These are phyloP conservation scores for Yamadazyma insecticola DNA, from an alignment of 805 yeast genomes.

Conservation along the genomic window DNA sequence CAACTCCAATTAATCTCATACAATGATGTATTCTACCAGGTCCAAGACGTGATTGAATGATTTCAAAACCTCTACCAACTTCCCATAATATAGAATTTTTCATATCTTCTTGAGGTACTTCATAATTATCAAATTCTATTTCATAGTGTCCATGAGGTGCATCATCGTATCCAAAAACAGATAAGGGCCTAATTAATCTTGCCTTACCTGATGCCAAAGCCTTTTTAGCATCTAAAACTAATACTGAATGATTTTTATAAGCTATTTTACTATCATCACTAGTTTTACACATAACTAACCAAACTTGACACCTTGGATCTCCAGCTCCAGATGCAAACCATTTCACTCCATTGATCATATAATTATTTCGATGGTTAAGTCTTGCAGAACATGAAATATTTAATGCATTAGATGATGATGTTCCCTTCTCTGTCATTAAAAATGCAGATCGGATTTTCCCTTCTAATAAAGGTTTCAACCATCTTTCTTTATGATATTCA, in stretches of 20 bases:
- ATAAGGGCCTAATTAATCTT: conserved; percentile 45
- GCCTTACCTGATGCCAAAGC: conserved; percentile 49
- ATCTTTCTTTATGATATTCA: conserved; percentile 34
- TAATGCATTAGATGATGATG: conserved; percentile 58
- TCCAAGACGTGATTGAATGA: conserved; percentile 61
- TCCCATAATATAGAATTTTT: conserved; percentile 38
- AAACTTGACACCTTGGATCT: conserved; percentile 53
- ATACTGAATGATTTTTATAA: conserved; percentile 52
- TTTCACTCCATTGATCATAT: conserved; percentile 54
- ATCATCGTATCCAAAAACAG: conserved; percentile 58
- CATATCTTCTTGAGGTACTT: conserved; percentile 42
- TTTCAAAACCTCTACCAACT: conserved; percentile 55
- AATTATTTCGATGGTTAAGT: conserved; percentile 36
- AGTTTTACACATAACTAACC: conserved; percentile 53
- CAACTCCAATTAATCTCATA: conserved; percentile 60
- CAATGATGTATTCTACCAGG: conserved; percentile 73
- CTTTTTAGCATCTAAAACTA: conserved; percentile 48
- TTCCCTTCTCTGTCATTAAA: conserved; percentile 60
- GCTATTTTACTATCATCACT: conserved; percentile 20
- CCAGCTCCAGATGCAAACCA: conserved; percentile 75
- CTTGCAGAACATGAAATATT: conserved; percentile 47
- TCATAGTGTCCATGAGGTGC: conserved; percentile 74
- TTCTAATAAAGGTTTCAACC: conserved; percentile 49
- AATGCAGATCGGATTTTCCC: conserved; percentile 59
- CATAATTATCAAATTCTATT: conserved; percentile 46